Evolutionary conservation across 805 yeast species (phyloP).

Genomic region (Blastobotrys americana): DNA sequence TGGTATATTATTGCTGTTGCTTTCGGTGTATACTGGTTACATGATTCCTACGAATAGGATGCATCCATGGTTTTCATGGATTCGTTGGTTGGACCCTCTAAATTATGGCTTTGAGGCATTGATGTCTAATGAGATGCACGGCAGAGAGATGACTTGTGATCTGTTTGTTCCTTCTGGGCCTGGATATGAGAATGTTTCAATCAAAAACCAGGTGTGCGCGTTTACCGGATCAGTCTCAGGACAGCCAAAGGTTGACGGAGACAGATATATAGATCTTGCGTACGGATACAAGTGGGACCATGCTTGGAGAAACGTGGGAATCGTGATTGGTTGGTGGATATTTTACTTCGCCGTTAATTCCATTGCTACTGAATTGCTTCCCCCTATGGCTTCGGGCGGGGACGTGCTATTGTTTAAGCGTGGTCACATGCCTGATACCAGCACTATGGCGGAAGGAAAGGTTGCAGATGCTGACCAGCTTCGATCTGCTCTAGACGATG

Average conservation of each 20-base stretch:
- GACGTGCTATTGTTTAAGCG: constrained; percentile 28
- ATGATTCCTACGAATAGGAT: constrained; percentile 52
- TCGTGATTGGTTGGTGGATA: constrained; percentile 45
- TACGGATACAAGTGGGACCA: constrained; percentile 50
- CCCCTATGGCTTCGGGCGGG: constrained; percentile 28
- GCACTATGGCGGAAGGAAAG: constrained; percentile 26
- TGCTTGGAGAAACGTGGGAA: constrained; percentile 78
- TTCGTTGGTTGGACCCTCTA: constrained; percentile 51
- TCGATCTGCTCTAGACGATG: constrained; percentile 20
- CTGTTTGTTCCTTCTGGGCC: constrained; percentile 55
- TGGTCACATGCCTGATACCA: constrained; percentile 32
- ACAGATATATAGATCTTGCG: constrained; percentile 42
- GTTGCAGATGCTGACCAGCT: constrained; percentile 23
- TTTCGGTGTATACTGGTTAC: constrained; percentile 55
- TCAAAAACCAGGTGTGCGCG: constrained; percentile 45
- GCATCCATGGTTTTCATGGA: constrained; percentile 71
- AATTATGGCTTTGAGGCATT: constrained; percentile 56
- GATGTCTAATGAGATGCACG: constrained; percentile 58
- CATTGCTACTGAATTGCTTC: constrained; percentile 29
- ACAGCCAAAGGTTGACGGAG: constrained; percentile 46
- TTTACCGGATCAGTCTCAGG: constrained; percentile 58
- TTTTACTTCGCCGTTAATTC: constrained; percentile 31
- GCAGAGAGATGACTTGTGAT: constrained; percentile 47
- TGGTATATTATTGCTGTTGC: constrained; percentile 45
- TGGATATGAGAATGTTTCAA: constrained; percentile 37